Evolutionary conservation across 129 eudicot genomes (phyloP).

Genomic region (Pittosporum tobira): DNA sequence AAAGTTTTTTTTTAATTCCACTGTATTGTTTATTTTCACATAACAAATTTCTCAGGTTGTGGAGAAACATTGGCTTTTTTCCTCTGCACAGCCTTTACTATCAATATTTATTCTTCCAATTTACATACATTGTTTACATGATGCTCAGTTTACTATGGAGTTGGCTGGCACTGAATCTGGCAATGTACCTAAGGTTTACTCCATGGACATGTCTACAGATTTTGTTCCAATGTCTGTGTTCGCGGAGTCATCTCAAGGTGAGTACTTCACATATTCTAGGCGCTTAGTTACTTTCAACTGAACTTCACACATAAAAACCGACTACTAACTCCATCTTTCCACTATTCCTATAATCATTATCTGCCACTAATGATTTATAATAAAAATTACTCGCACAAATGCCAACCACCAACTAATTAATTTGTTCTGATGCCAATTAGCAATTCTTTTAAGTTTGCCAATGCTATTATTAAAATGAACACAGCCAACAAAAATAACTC

Average conservation of each 20-base stretch:
- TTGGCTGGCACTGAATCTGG: slow-evolving; percentile 55
- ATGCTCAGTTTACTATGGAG: slow-evolving; percentile 84
- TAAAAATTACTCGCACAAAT: background rate
- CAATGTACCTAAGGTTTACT: slow-evolving; percentile 52
- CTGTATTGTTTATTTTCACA: background rate
- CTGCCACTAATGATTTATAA: background rate
- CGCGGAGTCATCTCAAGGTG: slow-evolving; percentile 78
- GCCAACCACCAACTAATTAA: background rate
- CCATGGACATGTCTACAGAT: slow-evolving; percentile 85
- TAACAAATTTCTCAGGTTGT: slow-evolving; percentile 5
- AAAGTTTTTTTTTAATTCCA: background rate
- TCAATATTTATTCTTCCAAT: slow-evolving; percentile 11
- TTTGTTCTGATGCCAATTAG: no score
- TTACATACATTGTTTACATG: slow-evolving; percentile 24
- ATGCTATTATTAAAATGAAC: no score
- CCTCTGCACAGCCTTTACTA: background rate
- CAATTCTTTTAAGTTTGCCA: no score
- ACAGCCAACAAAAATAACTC: no score
- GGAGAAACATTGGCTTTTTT: slow-evolving; percentile 10
- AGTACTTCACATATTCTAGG: slow-evolving; percentile 4
- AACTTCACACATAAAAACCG: background rate
- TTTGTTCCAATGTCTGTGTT: slow-evolving; percentile 85
- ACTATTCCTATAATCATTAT: background rate
- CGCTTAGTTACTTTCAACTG: background rate
- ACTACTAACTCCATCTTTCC: background rate